A percentile compares a stretch with the other conserved stretches of the same genome.
Conservation (phyloP, 352 stramenopile species). For the Phytophthora sansomeana region DNA sequence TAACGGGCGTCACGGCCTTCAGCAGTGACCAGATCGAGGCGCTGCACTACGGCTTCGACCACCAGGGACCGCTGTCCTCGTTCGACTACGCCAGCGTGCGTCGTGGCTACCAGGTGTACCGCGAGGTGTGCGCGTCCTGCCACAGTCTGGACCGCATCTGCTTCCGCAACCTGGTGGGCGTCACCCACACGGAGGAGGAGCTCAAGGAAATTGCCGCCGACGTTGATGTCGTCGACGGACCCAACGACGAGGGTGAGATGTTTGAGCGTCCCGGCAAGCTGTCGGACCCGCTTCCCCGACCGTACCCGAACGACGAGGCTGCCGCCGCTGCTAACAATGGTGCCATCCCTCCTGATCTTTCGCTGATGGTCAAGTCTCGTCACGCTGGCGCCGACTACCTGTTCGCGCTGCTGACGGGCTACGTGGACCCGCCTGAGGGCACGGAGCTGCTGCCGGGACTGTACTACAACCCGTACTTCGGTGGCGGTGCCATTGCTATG, state of each 20-base stretch:
- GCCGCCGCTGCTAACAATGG: conserved; percentile 97
- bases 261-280: conserved; percentile 98
- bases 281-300: conserved; percentile 95
- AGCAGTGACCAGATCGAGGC: conserved; percentile 90
- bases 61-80: conserved; percentile 84
- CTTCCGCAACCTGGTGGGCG: conserved; percentile 98
- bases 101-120: conserved; percentile 99
- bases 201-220: conserved; percentile 93
- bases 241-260: conserved; percentile 99
- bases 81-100: conserved; percentile 95
- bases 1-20: conserved; percentile 83
- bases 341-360: conserved; percentile 97
- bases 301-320: conserved; percentile 98
- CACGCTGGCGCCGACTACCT: conserved; percentile 97
- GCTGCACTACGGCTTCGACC: conserved; percentile 90
- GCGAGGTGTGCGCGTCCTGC: conserved; percentile 98
- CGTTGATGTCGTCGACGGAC: conserved; percentile 97
- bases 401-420: conserved; percentile 97
- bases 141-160: conserved; percentile 97
- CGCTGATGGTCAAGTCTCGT: conserved; percentile 97
- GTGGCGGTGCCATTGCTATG: conserved; percentile 98
- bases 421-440: conserved; percentile 94
- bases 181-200: conserved; percentile 95
- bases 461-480: conserved; percentile 99
- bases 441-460: conserved; percentile 88